These are phyloP conservation scores for Phytophthora europaea DNA, from an alignment of 352 stramenopile genomes.

Conservation along the genomic window DNA sequence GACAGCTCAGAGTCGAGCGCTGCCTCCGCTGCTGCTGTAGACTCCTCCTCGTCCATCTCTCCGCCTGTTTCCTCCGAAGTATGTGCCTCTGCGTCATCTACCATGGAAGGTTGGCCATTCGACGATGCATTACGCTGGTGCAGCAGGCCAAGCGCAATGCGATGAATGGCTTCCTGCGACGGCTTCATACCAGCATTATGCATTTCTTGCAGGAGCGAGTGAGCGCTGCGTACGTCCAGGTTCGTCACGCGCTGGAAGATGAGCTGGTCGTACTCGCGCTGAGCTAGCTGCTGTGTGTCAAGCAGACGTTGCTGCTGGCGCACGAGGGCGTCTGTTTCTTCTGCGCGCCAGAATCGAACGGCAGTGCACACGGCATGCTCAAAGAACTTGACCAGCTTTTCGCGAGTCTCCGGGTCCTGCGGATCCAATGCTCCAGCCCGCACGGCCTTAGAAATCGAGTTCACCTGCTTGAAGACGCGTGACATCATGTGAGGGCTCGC, in stretches of 20 bases:
- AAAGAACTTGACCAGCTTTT: slow-evolving; percentile 65
- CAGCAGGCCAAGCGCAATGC: slow-evolving; percentile 71
- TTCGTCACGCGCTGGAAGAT: slow-evolving; percentile 71
- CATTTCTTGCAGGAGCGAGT: slow-evolving; percentile 82
- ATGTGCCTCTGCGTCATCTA: slow-evolving; percentile 17
- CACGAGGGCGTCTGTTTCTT: slow-evolving; percentile 65
- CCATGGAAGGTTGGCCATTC: background rate
- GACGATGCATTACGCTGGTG: slow-evolving; percentile 45
- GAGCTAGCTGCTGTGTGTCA: slow-evolving; percentile 33
- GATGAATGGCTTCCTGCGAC: slow-evolving; percentile 75
- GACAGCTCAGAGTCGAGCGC: slow-evolving; percentile 46
- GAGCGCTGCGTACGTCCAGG: slow-evolving; percentile 59
- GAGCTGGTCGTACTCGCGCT: slow-evolving; percentile 71
- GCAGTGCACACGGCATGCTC: slow-evolving; percentile 65
- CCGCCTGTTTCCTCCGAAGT: slow-evolving; percentile 26
- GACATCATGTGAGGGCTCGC: slow-evolving; percentile 71
- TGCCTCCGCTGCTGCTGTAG: slow-evolving; percentile 18
- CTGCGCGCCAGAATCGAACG: slow-evolving; percentile 66
- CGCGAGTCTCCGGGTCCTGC: slow-evolving; percentile 26
- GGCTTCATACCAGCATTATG: slow-evolving; percentile 80
- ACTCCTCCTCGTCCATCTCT: slow-evolving; percentile 13
- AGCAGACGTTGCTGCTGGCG: slow-evolving; percentile 66
- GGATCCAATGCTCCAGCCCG: slow-evolving; percentile 27
- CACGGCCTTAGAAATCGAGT: slow-evolving; percentile 35
- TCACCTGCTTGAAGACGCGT: slow-evolving; percentile 71